Base-by-base conservation (phyloP, 1,284 basidiomycete genomes). In the Cutaneotrichosporon dermatis region DNA sequence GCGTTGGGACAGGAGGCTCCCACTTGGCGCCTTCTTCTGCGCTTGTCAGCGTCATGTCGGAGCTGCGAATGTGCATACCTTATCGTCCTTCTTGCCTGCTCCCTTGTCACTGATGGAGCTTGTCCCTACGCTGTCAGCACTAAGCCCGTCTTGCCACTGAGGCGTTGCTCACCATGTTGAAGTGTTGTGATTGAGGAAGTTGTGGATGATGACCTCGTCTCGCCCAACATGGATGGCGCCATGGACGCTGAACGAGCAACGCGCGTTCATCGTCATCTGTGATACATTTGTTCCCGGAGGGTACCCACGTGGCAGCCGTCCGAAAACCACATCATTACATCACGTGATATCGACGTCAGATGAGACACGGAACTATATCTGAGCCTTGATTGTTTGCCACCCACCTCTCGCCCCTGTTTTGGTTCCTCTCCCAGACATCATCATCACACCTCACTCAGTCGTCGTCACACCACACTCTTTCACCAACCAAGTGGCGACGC, bases 1-100 rank as follows among this genome's bases (percentile, higher is more conserved):
- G 89, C 41, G 96, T 98, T 10, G 96, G 95, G 55, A 98, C 85
- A 65, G 96, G 96, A 9, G 96, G 94, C 78, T 99, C 96, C 94
- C 95, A 99, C 81, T 98, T 97, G 40, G 67, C 50, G 50, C 40
- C 57, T 85, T 95, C 92, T 71, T 74, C 70, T 66, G 60, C 25
- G 3, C 44, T 53, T 52, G 59, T 59, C 46, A 55, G 51, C 46
- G 34, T 25, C 25, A 25, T 25, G 25, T 25, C 25, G 25, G 25
- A 25, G 25, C 25, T 25, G 25, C 25, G 25, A 25, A 33, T 35
- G 11, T 25, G 25, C n/a, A 12, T 49, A 8, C 79, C 74, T 87
- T 88, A 57, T 85, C 88, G 68, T 86, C 84, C 68, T 87, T 83
- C 66, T 80, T 73, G 55, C 75, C 68, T 67, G 78, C 66, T 60